Evolutionary conservation across 441 rosid species (phyloP), one percentile per base, ranked within the genome.

Genomic region (Geranium incanum): DNA sequence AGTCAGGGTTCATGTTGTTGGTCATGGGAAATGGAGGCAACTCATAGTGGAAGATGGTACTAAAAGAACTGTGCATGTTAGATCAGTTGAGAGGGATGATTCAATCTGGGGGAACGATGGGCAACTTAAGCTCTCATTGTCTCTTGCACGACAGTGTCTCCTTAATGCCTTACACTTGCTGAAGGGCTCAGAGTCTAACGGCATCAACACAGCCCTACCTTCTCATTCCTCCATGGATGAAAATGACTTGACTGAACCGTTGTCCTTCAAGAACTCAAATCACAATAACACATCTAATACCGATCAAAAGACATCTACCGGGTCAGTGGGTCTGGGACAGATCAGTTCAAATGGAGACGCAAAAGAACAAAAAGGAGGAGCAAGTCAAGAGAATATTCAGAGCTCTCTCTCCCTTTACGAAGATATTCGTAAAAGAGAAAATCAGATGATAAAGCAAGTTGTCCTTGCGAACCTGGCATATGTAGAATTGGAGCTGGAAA

Each of bases 11-110:
- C 85, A 71, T 73, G 95, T 91, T 68, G 38, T 91, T 65, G 98
- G 99, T 73, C 88, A 87, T 81, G 99, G 99, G 74, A 95, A 85
- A 75, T 91, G 96, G 97, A 89, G 98, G 81, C 80, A 83, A 52
- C 93, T 95, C 73, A 84, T 85, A 33, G 71, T 75, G 63, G 63
- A 57, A 57, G 63, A 57, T 57, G 63, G 63, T 57, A 57, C 63
- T 69, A n/a, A n/a, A n/a, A n/a, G n/a, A n/a, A n/a, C n/a, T n/a
- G n/a, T n/a, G n/a, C n/a, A n/a, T n/a, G n/a, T n/a, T n/a, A n/a
- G n/a, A n/a, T n/a, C n/a, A n/a, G n/a, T n/a, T n/a, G n/a, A n/a
- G n/a, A n/a, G n/a, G n/a, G n/a, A n/a, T n/a, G n/a, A n/a, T n/a
- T 69, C 79, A 18, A 84, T 81, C 16, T 69, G 81, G 79, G 84